Percentiles rank a stretch among this genome's conserved stretches.
Conservation (phyloP, 257 asterid species). For the Forsythia viridissima region DNA sequence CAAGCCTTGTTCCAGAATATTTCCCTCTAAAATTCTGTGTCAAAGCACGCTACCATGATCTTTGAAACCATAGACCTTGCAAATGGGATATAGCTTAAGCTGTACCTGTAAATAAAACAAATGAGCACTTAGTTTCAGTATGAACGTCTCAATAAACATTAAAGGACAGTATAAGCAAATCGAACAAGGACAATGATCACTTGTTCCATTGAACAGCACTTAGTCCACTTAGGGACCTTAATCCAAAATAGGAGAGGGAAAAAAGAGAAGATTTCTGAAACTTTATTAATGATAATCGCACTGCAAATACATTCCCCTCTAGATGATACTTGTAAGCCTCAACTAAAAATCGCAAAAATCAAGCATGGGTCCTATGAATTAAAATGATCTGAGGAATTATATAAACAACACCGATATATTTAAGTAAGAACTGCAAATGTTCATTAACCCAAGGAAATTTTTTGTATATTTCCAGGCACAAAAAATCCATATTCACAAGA, state of each 20-base stretch:
- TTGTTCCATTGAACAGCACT: constrained; percentile 3
- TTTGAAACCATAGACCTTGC: constrained; percentile 97
- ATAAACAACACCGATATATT: not conserved
- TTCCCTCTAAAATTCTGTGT: constrained; percentile 74
- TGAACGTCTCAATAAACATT: not conserved
- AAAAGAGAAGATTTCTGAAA: not conserved
- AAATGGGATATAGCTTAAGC: constrained; percentile 95
- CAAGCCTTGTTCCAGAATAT: constrained; percentile 14
- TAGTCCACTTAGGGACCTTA: not conserved
- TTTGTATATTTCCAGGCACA: not conserved
- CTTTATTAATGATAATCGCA: not conserved
- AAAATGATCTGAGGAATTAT: not conserved
- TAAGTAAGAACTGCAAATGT: not conserved
- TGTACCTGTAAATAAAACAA: constrained; percentile 68
- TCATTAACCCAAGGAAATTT: not conserved
- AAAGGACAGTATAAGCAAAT: not conserved
- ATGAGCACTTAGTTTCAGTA: constrained; percentile 11
- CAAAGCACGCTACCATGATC: constrained; percentile 80
- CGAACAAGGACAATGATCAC: not conserved
- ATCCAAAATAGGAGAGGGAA: not conserved
- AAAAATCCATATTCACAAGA: constrained; percentile 3
- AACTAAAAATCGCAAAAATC: not conserved
- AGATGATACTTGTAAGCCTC: not conserved
- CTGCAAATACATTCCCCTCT: not conserved
- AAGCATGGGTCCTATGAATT: not conserved